Base-by-base conservation (phyloP, 2,329 filamentous ascomycete genomes). In the Penicillium sp. region DNA sequence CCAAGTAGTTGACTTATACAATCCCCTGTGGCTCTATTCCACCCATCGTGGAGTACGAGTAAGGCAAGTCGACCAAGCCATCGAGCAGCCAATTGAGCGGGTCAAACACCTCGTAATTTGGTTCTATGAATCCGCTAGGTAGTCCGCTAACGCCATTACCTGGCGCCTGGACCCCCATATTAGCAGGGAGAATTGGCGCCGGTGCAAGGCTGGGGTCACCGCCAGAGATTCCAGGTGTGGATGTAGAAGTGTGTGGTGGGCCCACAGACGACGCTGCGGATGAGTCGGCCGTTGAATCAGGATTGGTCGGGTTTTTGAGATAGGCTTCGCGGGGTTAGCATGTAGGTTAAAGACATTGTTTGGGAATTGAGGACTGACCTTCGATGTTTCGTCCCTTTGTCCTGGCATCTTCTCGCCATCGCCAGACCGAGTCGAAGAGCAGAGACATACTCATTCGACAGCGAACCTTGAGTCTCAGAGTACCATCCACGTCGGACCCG, bases 21-120 rank as follows among this genome's bases (percentile, higher is more conserved):
- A 75, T 70, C 9, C 70, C 68, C 51, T 71, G 68, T 9, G 71
- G 57, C 55, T 80, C 78, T 51, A 80, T 64, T 3, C 76, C 77
- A 26, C 76, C 74, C 51, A 78, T 67, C 54, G 87, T 83, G 30
- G 80, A 78, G 63, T 83, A 87, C 9, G 79, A 81, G 66, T 87
- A 91, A 58, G 89, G 90, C 67, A 93, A 88, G 67, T 92, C 89
- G 54, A 94, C 79, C 27, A 93, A 79, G 12, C 90, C 90, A 69
- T 97, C 92, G 54, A 97, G 78, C 79, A 96, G 91, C 92, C 92
- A 97, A 70, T 93, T 90, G 64, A 96, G 81, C 1, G 92, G 90
- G 72, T 96, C 91, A 66, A 96, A 96, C 55, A 95, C 90, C 69
- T 96, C 90, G 70, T 91, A 91, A 62, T 85, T 88, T 8, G 84